A percentile compares a stretch with the other conserved stretches of the same genome.
Evolutionary conservation across 352 stramenopile genomes (phyloP).

Genomic region (Pythium guiyangense): DNA sequence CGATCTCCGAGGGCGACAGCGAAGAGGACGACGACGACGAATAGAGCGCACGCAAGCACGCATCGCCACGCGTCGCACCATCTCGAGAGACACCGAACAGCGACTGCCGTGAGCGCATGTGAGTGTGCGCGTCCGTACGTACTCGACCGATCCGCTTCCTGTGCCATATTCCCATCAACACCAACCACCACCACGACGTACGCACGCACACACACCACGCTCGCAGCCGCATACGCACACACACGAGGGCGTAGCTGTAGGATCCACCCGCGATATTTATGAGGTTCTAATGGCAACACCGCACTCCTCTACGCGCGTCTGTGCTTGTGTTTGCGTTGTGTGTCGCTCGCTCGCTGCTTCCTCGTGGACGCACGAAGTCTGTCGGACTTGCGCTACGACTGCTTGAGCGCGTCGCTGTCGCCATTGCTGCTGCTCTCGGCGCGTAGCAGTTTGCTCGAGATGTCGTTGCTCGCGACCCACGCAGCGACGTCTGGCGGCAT

Average conservation of each 20-base stretch:
- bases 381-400: too few species aligned
- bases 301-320: neutral
- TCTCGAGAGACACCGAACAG: conserved; percentile 1
- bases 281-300: neutral
- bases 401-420: neutral
- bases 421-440: conserved; percentile 20
- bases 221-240: neutral
- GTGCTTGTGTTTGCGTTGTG: too few species aligned
- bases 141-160: neutral
- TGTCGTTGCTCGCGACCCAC: conserved; percentile 75
- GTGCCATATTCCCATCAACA: conserved; percentile 14
- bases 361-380: too few species aligned
- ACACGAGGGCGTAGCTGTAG: neutral
- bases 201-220: neutral
- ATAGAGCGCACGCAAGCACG: neutral
- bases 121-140: neutral
- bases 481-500: conserved; percentile 48
- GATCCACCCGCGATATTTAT: neutral
- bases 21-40: conserved; percentile 32
- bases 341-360: neutral
- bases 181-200: neutral
- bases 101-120: neutral
- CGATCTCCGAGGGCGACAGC: conserved; percentile 66
- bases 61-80: too few species aligned
- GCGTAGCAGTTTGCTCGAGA: conserved; percentile 69